Conservation (phyloP, 2,329 filamentous ascomycete genomes). For the Fusarium cyanostomum region DNA sequence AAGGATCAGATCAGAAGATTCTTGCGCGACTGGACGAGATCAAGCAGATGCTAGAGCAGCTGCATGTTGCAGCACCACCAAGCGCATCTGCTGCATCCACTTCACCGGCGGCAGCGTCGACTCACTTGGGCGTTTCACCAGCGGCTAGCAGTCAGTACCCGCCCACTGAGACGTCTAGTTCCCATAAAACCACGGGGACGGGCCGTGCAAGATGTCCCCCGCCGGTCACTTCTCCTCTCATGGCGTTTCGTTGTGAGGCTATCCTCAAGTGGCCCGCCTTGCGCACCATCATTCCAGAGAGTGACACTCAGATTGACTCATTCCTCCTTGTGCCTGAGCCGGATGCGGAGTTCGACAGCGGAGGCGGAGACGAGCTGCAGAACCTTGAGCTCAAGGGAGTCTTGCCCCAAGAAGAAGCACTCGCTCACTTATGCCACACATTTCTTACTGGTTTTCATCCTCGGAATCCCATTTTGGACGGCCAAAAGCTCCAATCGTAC, state of each 20-base stretch:
- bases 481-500: slow-evolving; percentile 17
- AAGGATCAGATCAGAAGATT: slow-evolving; percentile 7
- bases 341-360: not conserved
- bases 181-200: not conserved
- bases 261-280: slow-evolving; percentile 7
- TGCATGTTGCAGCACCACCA: not conserved
- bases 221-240: not conserved
- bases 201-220: not conserved
- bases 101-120: not conserved
- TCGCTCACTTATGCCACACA: not conserved
- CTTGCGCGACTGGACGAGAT: slow-evolving; percentile 10
- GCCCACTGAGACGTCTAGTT: not conserved
- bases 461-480: slow-evolving; percentile 40
- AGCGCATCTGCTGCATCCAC: not conserved
- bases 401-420: not conserved
- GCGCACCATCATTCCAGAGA: not conserved
- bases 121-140: not conserved
- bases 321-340: slow-evolving; percentile 2
- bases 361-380: not conserved
- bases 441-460: slow-evolving; percentile 35
- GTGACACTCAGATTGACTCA: not conserved
- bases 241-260: not conserved
- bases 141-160: not conserved
- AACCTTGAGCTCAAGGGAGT: too few species aligned
- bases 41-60: slow-evolving; percentile 6